Evolutionary conservation across 441 rosid species (phyloP).

Genomic region (California macrophylla): DNA sequence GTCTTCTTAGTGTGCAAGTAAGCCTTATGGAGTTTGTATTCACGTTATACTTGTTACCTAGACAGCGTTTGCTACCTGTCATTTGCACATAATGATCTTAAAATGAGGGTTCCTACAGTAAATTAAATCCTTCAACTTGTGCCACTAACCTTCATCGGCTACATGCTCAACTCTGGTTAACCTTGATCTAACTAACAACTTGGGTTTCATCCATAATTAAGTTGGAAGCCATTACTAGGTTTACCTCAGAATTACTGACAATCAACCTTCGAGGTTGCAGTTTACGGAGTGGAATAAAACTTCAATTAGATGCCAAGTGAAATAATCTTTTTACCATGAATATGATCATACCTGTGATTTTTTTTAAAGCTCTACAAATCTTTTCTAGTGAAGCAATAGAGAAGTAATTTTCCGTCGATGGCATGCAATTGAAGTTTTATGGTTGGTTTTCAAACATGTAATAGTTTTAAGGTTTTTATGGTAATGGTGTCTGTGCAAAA

Average conservation of each 20-base stretch:
- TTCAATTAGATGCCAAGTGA: not conserved
- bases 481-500: not conserved
- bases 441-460: not conserved
- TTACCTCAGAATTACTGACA: not conserved
- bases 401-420: not conserved
- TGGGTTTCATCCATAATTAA: not conserved
- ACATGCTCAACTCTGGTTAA: too few relatives aligned
- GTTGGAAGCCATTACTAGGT: not conserved
- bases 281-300: not conserved
- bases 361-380: not conserved
- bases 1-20: conserved; percentile 91
- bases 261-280: not conserved
- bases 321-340: not conserved
- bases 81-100: not conserved
- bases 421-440: not conserved
- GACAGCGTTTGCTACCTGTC: not conserved
- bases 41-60: not conserved
- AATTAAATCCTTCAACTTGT: not conserved
- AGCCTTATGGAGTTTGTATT: conserved; percentile 9
- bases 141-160: not conserved
- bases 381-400: not conserved
- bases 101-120: not conserved
- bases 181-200: not conserved
- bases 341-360: not conserved
- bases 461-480: not conserved